Evolutionary conservation across 2,329 filamentous ascomycete genomes (phyloP).

Genomic region (Microdochium bolleyi): DNA sequence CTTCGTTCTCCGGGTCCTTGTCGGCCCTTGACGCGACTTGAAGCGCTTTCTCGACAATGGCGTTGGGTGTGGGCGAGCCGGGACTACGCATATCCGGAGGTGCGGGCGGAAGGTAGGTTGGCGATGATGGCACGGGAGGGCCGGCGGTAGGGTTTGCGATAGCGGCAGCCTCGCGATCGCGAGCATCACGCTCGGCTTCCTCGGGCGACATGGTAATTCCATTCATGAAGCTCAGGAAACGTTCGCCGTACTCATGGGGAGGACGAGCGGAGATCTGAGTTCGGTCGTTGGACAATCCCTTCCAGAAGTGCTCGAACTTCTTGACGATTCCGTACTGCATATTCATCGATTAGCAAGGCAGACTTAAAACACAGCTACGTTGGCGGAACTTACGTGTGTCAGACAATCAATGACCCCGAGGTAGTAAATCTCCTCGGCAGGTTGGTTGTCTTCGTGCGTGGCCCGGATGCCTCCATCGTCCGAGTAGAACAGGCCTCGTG

Average conservation of each 20-base stretch:
- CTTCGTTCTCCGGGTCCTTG: conserved; percentile 18
- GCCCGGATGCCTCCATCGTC: conserved; percentile 91
- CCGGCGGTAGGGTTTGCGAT: conserved; percentile 23
- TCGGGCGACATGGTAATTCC: conserved; percentile 86
- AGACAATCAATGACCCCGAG: conserved; percentile 97
- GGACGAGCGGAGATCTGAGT: conserved; percentile 88
- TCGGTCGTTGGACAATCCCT: conserved; percentile 77
- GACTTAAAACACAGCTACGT: not conserved
- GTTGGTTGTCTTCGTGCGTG: conserved; percentile 79
- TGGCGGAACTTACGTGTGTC: conserved; percentile 69
- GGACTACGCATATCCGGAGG: conserved; percentile 21
- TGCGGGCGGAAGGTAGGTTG: conserved; percentile 20
- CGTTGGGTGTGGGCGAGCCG: conserved; percentile 19
- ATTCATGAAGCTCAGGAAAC: conserved; percentile 88
- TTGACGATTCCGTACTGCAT: conserved; percentile 84
- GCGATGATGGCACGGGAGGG: conserved; percentile 10
- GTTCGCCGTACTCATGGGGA: conserved; percentile 83
- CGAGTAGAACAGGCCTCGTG: conserved; percentile 75
- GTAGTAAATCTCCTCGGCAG: conserved; percentile 93
- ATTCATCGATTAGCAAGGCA: not conserved
- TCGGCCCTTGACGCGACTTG: conserved; percentile 18
- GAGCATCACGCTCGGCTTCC: conserved; percentile 63
- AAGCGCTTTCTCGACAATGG: conserved; percentile 18
- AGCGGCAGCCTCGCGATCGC: conserved; percentile 46
- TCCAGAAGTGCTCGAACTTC: conserved; percentile 94